Evolutionary conservation across 352 stramenopile species (phyloP), one percentile per base, ranked within the genome.

Genomic region (Pelagophyceae sp.): DNA sequence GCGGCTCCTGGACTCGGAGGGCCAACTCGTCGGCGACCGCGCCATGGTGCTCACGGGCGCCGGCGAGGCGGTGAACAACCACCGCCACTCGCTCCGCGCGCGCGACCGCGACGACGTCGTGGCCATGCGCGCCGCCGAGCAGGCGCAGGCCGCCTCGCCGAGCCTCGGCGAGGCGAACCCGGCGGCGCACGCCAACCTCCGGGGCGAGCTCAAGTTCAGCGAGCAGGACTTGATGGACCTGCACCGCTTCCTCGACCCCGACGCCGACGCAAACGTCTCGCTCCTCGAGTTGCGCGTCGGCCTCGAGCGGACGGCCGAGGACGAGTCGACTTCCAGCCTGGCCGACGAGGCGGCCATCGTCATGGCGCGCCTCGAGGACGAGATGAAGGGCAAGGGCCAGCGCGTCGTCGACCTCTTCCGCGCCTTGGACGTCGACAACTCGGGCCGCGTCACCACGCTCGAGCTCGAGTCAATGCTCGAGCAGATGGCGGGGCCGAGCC

Each of bases 241-340:
- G 35, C 27, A 76, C 37, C 64, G 76, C 6, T 78, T 54, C 45
- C 63, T 80, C 32, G 76, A 80, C 67, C 69, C 76, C 3, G 60
- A 80, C 76, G 76, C 76, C 6, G 76, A 80, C 76, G 76, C 69
- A n/a, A 40, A 78, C 76, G 37, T 80, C 25, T 38, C 11, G 5
- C 38, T 69, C 29, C 31, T 54, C 29, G 76, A 80, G 23, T 29
- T 80, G 23, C 17, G 45, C 25, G 25, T n/a, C 20, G 76, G 60
- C 25, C 23, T 77, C 29, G 40, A 15, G 11, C n/a, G 38, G 37
- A 31, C 65, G 15, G 25, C 27, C 3, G 37, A 75, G 11, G 29
- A 17, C 23, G 74, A 72, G 54, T 38, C 2, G 38, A 23, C 17
- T 6, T 20, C 25, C 5, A 3, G 31, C n/a, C n/a, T 80, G 1